A percentile compares a stretch with the other conserved stretches of the same genome.
phyloP scores from a whole-genome alignment of 1,139 yeast species.

The Magnusiomyces suaveolens region DNA sequence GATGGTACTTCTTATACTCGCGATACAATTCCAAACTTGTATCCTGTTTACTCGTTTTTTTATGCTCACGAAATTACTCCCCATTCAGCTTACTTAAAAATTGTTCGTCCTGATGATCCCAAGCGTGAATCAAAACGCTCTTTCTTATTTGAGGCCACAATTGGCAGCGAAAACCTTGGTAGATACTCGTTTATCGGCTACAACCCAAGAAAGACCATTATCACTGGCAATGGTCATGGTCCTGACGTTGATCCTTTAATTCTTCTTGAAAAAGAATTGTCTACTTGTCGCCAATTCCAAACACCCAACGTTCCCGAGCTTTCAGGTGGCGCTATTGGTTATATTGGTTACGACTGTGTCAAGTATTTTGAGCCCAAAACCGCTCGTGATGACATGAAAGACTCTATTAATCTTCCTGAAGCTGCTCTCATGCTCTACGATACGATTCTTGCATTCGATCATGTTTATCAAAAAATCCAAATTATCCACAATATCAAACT shows the following conservation, averaged over 20 bases:
- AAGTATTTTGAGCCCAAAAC: slow-evolving; percentile 93
- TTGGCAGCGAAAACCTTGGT: slow-evolving; percentile 80
- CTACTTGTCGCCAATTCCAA: slow-evolving; percentile 53
- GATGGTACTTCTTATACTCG: background rate
- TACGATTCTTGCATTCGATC: slow-evolving; percentile 81
- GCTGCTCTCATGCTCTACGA: slow-evolving; percentile 87
- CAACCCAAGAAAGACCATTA: slow-evolving; percentile 68
- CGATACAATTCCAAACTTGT: slow-evolving; percentile 40
- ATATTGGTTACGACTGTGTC: slow-evolving; percentile 90
- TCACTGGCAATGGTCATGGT: slow-evolving; percentile 56
- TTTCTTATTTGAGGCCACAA: slow-evolving; percentile 79
- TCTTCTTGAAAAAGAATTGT: slow-evolving; percentile 63
- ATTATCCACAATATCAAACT: slow-evolving; percentile 69
- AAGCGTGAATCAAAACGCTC: slow-evolving; percentile 42
- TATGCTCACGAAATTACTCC: slow-evolving; percentile 76
- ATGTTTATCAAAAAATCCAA: slow-evolving; percentile 87
- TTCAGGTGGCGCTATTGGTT: slow-evolving; percentile 95
- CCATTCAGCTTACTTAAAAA: slow-evolving; percentile 77
- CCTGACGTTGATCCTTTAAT: slow-evolving; percentile 67
- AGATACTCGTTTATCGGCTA: slow-evolving; percentile 87
- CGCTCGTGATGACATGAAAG: slow-evolving; percentile 53
- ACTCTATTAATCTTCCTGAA: slow-evolving; percentile 77
- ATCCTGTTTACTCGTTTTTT: slow-evolving; percentile 69
- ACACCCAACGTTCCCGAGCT: slow-evolving; percentile 49
- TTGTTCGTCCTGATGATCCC: slow-evolving; percentile 61